Percentiles rank a stretch among this genome's conserved stretches.
These are phyloP conservation scores for Takashimella tepidaria DNA, from an alignment of 1,284 basidiomycete species.

Conservation along the genomic window DNA sequence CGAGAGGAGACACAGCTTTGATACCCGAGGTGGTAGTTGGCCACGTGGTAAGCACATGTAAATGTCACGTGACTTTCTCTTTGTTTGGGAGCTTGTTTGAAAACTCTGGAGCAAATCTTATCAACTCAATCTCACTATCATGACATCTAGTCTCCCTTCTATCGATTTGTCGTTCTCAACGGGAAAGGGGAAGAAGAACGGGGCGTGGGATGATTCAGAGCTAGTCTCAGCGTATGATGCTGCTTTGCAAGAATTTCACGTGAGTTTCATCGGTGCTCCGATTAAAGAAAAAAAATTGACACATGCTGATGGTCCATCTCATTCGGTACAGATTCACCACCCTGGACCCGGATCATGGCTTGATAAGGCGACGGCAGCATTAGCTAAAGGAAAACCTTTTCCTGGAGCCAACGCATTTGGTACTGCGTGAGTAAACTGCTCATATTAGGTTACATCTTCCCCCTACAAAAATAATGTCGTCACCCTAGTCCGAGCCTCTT, in stretches of 20 bases:
- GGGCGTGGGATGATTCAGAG: slow-evolving; percentile 46
- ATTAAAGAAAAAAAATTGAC: too few species aligned
- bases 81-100: too few species aligned
- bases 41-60: not conserved
- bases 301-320: too few species aligned
- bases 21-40: not conserved
- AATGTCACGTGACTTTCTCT: too few species aligned
- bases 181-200: slow-evolving; percentile 7
- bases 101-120: too few species aligned
- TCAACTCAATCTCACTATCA: too few species aligned
- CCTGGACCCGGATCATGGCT: slow-evolving; percentile 48
- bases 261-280: too few species aligned
- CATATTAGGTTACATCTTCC: not conserved
- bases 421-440: slow-evolving; percentile 30
- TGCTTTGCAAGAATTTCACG: slow-evolving; percentile 46
- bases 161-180: slow-evolving; percentile 11
- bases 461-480: too few species aligned
- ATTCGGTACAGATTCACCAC: slow-evolving; percentile 39
- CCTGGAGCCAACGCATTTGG: slow-evolving; percentile 30
- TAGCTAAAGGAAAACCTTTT: slow-evolving; percentile 35
- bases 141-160: not conserved
- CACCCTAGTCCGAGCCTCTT: too few species aligned
- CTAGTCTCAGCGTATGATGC: slow-evolving; percentile 44
- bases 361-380: slow-evolving; percentile 45
- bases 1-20: not conserved